Conservation (phyloP, 1,284 basidiomycete genomes). For the Microbotryum silenes-acaulis region DNA sequence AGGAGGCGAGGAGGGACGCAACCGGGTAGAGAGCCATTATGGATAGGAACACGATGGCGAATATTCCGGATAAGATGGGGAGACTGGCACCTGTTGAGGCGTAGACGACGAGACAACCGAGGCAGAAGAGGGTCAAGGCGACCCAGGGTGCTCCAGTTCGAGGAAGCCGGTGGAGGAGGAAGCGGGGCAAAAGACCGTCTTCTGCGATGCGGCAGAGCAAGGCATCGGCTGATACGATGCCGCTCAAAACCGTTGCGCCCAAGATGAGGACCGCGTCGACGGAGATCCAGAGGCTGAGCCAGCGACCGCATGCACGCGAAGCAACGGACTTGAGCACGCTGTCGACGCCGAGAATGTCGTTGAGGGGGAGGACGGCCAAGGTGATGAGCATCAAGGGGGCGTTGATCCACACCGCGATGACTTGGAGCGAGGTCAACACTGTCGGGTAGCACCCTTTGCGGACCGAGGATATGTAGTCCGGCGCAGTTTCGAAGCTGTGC, state of each 20-base stretch:
- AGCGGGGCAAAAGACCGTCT: constrained; percentile 53
- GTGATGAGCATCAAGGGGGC: constrained; percentile 53
- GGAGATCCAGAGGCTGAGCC: constrained; percentile 55
- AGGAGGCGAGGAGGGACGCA: constrained; percentile 54
- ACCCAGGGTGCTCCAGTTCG: constrained; percentile 51
- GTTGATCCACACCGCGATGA: constrained; percentile 52
- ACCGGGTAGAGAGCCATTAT: constrained; percentile 59
- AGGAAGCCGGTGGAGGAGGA: constrained; percentile 50
- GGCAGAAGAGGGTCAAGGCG: constrained; percentile 50
- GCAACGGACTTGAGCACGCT: constrained; percentile 53
- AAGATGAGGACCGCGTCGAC: constrained; percentile 59
- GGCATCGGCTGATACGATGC: constrained; percentile 1
- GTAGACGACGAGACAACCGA: constrained; percentile 52
- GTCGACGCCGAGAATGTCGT: constrained; percentile 46
- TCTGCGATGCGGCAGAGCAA: constrained; percentile 12
- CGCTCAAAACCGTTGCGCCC: constrained; percentile 47
- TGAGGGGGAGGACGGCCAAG: constrained; percentile 52
- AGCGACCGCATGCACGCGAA: constrained; percentile 51
- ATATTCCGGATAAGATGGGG: constrained; percentile 47
- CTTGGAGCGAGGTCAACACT: constrained; percentile 58
- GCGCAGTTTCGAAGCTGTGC: constrained; percentile 47
- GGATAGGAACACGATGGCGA: constrained; percentile 51
- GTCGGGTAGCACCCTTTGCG: constrained; percentile 50
- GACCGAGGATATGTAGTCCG: constrained; percentile 57
- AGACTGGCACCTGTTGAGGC: constrained; percentile 53